Evolutionary conservation across 78 protist species (phyloP), one percentile per base, ranked within the genome.

Genomic region (Dictyostelium firmibasis): DNA sequence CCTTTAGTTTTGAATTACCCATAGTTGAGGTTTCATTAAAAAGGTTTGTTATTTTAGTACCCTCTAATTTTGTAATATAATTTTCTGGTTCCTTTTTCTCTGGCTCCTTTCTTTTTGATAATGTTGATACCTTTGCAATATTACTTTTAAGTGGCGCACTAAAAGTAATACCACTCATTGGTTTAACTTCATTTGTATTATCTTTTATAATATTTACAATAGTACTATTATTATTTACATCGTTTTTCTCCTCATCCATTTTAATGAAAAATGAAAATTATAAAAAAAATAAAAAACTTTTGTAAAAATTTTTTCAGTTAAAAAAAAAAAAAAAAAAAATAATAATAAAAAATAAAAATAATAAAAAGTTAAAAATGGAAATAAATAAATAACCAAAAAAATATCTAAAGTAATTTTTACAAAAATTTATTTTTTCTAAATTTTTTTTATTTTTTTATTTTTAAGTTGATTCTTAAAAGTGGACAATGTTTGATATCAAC

Each of bases 101-200:
- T 41, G 83, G 83, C 41, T 77, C 83, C 41, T 76, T 77, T 77
- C 83, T 77, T 41, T 77, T 77, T n/a, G 29, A 31, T 77, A 41
- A 35, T 31, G 83, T 7, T 36, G 81, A 29, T 75, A 18, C 25
- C 13, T 29, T 75, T 14, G 35, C 11, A 43, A 23, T 77, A 16
- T 8, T 77, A 35, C 81, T 74, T 74, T 74, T 74, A 74, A 27
- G 29, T 67, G 75, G 36, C 20, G 41, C 33, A 18, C 83, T 33
- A 77, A 77, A 77, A 77, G 27, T 41, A n/a, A 77, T 77, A 33
- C 79, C 79, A 29, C 35, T 29, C 79, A 33, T 72, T 16, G 38
- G 38, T 33, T 70, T 27, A 70, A 70, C 35, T 27, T 31, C 44
- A 33, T 18, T 72, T 33, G 27, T 31, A 29, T n/a, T 69, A 69